Evolutionary conservation across 805 yeast genomes (phyloP).

Genomic region (Teunomyces funiuensis): DNA sequence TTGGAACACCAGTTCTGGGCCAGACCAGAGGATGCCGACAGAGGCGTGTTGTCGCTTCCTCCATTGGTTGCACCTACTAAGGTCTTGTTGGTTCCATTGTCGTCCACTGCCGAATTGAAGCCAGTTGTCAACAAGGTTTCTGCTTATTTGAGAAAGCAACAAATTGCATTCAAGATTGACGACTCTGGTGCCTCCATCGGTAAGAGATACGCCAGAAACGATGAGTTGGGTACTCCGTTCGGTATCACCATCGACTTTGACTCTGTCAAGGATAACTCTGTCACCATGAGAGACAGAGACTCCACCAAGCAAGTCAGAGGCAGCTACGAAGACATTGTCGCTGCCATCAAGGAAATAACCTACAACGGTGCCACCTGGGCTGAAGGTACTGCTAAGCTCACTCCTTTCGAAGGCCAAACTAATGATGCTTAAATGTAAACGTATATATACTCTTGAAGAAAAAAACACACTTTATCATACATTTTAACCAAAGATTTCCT

Average conservation of each 20-base stretch:
- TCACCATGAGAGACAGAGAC: slow-evolving; percentile 96
- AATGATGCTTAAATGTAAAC: slow-evolving; percentile 27
- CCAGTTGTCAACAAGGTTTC: slow-evolving; percentile 75
- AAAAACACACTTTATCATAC: neutral
- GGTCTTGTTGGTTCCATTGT: slow-evolving; percentile 91
- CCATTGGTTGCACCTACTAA: slow-evolving; percentile 98
- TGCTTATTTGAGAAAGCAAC: slow-evolving; percentile 67
- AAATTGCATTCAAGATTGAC: slow-evolving; percentile 93
- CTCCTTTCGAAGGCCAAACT: slow-evolving; percentile 70
- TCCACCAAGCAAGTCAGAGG: slow-evolving; percentile 97
- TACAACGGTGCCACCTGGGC: slow-evolving; percentile 78
- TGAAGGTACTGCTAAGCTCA: slow-evolving; percentile 74
- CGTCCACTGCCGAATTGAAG: slow-evolving; percentile 74
- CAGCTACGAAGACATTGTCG: slow-evolving; percentile 62
- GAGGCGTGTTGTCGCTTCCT: slow-evolving; percentile 83
- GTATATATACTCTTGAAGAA: neutral
- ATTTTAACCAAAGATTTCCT: slow-evolving; percentile 45
- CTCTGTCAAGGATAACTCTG: slow-evolving; percentile 79
- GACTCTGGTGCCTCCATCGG: slow-evolving; percentile 98
- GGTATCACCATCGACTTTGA: slow-evolving; percentile 97
- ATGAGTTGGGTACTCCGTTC: slow-evolving; percentile 97
- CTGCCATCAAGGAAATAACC: slow-evolving; percentile 74
- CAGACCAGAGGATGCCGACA: slow-evolving; percentile 86
- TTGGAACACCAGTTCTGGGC: slow-evolving; percentile 96
- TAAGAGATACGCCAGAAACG: slow-evolving; percentile 96